phyloP scores from a whole-genome alignment of 2,329 filamentous ascomycete genomes.

The Acrocalymma vagum region DNA sequence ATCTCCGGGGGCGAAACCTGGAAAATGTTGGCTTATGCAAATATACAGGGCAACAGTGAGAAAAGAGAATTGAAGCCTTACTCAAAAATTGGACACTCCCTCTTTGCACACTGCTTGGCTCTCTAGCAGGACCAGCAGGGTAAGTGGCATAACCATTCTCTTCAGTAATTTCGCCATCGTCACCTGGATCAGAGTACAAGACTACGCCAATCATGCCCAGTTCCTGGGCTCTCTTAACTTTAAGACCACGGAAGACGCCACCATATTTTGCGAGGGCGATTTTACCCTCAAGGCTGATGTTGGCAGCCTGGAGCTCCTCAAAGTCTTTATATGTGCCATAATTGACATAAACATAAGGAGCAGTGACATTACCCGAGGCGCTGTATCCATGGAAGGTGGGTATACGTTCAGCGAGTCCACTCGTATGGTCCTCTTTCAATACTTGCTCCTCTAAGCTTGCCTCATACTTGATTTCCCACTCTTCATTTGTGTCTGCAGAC shows the following conservation, averaged over 20 bases:
- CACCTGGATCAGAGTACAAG: slow-evolving; percentile 88
- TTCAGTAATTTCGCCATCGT: slow-evolving; percentile 83
- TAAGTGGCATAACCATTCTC: slow-evolving; percentile 82
- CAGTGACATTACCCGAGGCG: slow-evolving; percentile 90
- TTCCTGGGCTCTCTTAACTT: slow-evolving; percentile 91
- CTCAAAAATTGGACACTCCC: slow-evolving; percentile 76
- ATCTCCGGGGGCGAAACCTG: slow-evolving; percentile 71
- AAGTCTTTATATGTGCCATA: slow-evolving; percentile 89
- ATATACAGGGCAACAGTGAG: neutral
- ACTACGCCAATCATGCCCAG: slow-evolving; percentile 87
- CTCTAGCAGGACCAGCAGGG: slow-evolving; percentile 84
- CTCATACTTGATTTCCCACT: slow-evolving; percentile 75
- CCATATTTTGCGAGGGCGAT: slow-evolving; percentile 90
- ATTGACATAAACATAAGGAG: slow-evolving; percentile 86
- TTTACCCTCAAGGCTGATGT: slow-evolving; percentile 80
- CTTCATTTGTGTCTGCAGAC: slow-evolving; percentile 49
- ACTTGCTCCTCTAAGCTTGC: slow-evolving; percentile 86
- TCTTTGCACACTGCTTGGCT: slow-evolving; percentile 89
- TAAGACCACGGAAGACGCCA: slow-evolving; percentile 85
- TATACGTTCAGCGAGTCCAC: slow-evolving; percentile 73
- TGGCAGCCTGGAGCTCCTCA: slow-evolving; percentile 78
- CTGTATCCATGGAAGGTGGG: slow-evolving; percentile 97
- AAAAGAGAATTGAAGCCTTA: slow-evolving; percentile 27
- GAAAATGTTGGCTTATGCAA: slow-evolving; percentile 21
- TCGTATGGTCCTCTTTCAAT: slow-evolving; percentile 83